phyloP scores from a whole-genome alignment of 306 rosid species.

The Cicer yamashitae region DNA sequence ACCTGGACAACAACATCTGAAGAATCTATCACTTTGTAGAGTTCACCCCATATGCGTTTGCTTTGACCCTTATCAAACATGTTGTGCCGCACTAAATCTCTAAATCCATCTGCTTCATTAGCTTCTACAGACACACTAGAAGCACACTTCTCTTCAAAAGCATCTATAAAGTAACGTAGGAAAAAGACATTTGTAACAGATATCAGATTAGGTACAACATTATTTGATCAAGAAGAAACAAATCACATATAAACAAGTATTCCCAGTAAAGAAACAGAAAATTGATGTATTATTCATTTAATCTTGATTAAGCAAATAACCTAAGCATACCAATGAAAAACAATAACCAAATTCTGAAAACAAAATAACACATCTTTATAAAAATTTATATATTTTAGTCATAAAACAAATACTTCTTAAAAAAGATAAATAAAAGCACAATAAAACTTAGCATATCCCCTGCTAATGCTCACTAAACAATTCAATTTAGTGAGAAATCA shows the following conservation, averaged over 20 bases:
- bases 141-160: constrained; percentile 69
- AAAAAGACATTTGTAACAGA: neutral
- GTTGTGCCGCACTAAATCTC: constrained; percentile 85
- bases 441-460: neutral
- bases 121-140: constrained; percentile 55
- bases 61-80: constrained; percentile 99
- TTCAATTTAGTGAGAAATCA: neutral
- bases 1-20: constrained; percentile 99
- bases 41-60: constrained; percentile 97
- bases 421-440: neutral
- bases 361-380: neutral
- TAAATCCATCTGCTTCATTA: constrained; percentile 70
- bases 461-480: constrained; percentile 4
- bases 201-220: constrained; percentile 7
- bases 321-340: neutral
- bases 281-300: neutral
- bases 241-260: constrained; percentile 25
- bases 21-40: constrained; percentile 92
- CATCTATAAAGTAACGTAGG: constrained; percentile 52
- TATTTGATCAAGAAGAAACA: neutral
- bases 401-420: neutral
- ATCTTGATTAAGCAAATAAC: neutral
- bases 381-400: neutral
- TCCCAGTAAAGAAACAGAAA: constrained; percentile 27
- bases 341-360: neutral